Base-by-base conservation (phyloP, 192 early-diverging fungal species). In the Entomortierella parvispora region DNA sequence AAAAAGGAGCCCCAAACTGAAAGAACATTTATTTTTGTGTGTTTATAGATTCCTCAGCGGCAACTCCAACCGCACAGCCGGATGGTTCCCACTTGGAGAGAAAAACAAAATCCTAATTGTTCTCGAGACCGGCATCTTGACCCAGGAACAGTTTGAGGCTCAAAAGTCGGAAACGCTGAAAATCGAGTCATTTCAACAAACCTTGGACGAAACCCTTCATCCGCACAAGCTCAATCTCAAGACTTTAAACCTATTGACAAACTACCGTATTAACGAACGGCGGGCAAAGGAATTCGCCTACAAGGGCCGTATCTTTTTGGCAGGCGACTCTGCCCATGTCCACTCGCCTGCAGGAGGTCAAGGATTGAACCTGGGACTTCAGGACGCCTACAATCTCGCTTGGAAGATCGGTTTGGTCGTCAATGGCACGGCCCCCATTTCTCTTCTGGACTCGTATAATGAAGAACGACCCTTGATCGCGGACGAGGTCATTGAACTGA, bases 361-460 rank as follows among this genome's bases (percentile, higher is more conserved):
- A 29, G 80, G 79, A 49, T 65, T 86, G 79, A 82, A 82, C 49
- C 32, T 77, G 4, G 85, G 83, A 11, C 37, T 86, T 5, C 85
- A 84, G 43, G 85, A 86, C 59, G 81, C 79, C 4, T 52, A 78
- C 17, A 82, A 84, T 33, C 42, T 86, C 32, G 80, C 79, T 11
- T 86, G 85, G 85, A 86, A 84, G 52, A 56, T 86, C n/a, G 76
- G 83, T 0, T 44, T 72, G 15, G 83, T 82, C 8, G 23, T 84
- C 6, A 71, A 80, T 0, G 59, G 63, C 20, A 49, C 42, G n/a
- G 65, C 70, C 2, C 69, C 69, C 4, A 69, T 70, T 18, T 37
- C 56, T 3, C 33, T 85, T 9, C 25, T 85, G 12, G 81, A 85
- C 29, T 68, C 80, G 0, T 85, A 82, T 55, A 46, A 25, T n/a